Percentiles rank a stretch among this genome's conserved stretches.
These are phyloP conservation scores for Ophiocordyceps robertsii DNA, from an alignment of 2,329 filamentous ascomycete genomes.

Conservation along the genomic window DNA sequence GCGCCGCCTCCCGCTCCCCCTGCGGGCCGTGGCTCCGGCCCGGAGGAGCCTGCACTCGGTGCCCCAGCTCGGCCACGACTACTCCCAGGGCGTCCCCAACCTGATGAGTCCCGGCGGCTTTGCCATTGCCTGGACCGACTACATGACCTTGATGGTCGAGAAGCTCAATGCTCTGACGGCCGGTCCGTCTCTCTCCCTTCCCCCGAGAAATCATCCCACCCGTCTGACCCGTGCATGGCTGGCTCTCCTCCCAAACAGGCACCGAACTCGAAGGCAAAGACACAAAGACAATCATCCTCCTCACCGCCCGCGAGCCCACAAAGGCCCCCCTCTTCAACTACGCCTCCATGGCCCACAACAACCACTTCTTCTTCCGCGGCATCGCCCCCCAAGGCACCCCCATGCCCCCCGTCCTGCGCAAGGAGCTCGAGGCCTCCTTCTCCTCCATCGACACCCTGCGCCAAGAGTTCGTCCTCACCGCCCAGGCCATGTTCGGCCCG, in stretches of 20 bases:
- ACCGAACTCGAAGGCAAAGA: constrained; percentile 48
- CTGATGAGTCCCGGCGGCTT: constrained; percentile 60
- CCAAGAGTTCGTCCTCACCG: constrained; percentile 66
- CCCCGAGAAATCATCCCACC: neutral
- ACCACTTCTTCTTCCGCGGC: constrained; percentile 63
- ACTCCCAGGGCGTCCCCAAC: constrained; percentile 44
- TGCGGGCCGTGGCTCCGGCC: constrained; percentile 18
- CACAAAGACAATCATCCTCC: constrained; percentile 55
- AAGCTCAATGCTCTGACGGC: constrained; percentile 62
- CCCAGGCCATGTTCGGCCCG: constrained; percentile 85
- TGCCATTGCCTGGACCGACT: constrained; percentile 67
- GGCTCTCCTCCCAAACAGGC: constrained; percentile 26
- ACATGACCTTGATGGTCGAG: constrained; percentile 61
- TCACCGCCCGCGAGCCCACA: constrained; percentile 65
- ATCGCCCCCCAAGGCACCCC: constrained; percentile 26
- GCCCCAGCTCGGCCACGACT: constrained; percentile 32
- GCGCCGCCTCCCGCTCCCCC: constrained; percentile 22
- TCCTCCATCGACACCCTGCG: constrained; percentile 72
- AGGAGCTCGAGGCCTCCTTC: constrained; percentile 56
- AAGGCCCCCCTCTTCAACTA: constrained; percentile 82
- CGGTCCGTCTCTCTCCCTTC: constrained; percentile 38
- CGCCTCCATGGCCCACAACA: constrained; percentile 94
- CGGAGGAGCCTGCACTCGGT: constrained; percentile 32
- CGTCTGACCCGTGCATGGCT: neutral
- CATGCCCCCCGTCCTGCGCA: constrained; percentile 43